Evolutionary conservation across 495 filamentous ascomycete species (phyloP).

Genomic region (Penicillium bialowiezense): DNA sequence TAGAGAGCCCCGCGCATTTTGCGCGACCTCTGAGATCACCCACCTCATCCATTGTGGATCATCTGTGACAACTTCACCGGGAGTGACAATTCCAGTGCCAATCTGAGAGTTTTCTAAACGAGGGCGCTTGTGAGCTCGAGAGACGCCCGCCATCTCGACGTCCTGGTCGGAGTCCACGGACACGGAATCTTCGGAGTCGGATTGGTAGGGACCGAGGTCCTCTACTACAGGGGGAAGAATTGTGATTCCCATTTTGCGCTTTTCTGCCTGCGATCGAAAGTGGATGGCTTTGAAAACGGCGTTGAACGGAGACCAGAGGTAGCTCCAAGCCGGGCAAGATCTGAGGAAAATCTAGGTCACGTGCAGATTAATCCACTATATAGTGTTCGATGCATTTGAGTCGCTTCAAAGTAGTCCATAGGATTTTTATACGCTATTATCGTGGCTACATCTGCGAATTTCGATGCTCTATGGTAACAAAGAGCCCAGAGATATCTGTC

Average conservation of each 20-base stretch:
- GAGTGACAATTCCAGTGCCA: constrained; percentile 67
- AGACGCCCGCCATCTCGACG: constrained; percentile 48
- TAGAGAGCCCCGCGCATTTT: constrained; percentile 4
- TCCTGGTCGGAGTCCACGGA: constrained; percentile 60
- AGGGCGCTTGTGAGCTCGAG: constrained; percentile 41
- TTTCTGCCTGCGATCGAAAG: neutral
- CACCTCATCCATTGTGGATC: constrained; percentile 97
- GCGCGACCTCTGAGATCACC: constrained; percentile 12
- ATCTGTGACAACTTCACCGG: constrained; percentile 81
- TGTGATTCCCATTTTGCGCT: constrained; percentile 67
- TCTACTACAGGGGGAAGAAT: constrained; percentile 64
- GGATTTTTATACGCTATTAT: no score
- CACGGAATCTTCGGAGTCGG: constrained; percentile 42
- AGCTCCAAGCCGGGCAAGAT: neutral
- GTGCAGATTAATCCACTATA: constrained; percentile 1
- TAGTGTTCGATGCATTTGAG: neutral
- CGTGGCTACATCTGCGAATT: no score
- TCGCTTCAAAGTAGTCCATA: no score
- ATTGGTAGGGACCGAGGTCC: constrained; percentile 26
- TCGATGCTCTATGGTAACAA: neutral
- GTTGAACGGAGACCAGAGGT: no score
- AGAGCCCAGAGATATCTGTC: neutral
- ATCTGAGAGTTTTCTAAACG: constrained; percentile 26
- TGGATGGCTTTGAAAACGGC: neutral
- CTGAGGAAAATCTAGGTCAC: constrained; percentile 6